Percentiles rank a stretch among this genome's conserved stretches.
Conservation (phyloP, 371 early-diverging fungal species). For the Sporodiniella umbellata region DNA sequence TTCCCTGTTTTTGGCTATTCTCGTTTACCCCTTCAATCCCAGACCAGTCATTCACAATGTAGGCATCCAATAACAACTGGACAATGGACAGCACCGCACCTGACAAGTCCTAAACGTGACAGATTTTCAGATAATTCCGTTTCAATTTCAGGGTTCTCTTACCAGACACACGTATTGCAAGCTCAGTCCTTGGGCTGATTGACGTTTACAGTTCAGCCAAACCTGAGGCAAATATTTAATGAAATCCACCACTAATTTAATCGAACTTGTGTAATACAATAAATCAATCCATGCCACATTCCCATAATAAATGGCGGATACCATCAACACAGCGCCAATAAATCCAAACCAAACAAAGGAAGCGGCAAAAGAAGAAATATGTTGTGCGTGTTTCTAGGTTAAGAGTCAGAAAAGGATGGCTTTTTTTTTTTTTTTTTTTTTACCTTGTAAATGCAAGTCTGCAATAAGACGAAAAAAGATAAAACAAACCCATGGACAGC, state of each 20-base stretch:
- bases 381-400: constrained; percentile 36
- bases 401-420: neutral
- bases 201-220: constrained; percentile 64
- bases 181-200: constrained; percentile 85
- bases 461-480: constrained; percentile 56
- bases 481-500: constrained; percentile 71
- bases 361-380: constrained; percentile 34
- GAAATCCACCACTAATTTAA: constrained; percentile 68
- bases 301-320: constrained; percentile 29
- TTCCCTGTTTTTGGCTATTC: neutral
- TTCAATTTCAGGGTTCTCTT: constrained; percentile 4
- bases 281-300: constrained; percentile 46
- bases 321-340: constrained; percentile 32
- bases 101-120: constrained; percentile 65
- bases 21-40: constrained; percentile 52
- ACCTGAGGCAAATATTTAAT: constrained; percentile 86
- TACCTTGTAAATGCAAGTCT: constrained; percentile 68
- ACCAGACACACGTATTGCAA: constrained; percentile 76
- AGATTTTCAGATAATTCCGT: neutral
- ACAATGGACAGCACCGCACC: constrained; percentile 75
- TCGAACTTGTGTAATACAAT: constrained; percentile 63
- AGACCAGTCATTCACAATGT: constrained; percentile 54
- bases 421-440: neutral
- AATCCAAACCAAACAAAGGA: constrained; percentile 32
- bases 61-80: constrained; percentile 76